Evolutionary conservation across 495 filamentous ascomycete species (phyloP).

Genomic region (Xylaria venustula): DNA sequence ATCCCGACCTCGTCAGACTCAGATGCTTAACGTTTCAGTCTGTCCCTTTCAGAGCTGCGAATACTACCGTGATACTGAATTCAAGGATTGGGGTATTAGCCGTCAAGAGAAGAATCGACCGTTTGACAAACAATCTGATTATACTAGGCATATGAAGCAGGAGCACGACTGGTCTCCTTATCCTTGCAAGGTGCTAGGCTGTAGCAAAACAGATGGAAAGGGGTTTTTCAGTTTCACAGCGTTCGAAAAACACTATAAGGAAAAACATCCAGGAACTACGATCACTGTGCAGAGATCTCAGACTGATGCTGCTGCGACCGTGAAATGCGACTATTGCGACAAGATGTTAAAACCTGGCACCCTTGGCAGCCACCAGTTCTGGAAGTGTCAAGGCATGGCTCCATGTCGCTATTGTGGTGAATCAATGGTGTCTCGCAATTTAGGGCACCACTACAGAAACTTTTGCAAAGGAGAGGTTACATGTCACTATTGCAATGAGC

Average conservation of each 20-base stretch:
- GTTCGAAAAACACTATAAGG: slow-evolving; percentile 21
- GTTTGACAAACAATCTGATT: slow-evolving; percentile 22
- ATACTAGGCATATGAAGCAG: slow-evolving; percentile 28
- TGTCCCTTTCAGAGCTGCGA: neutral
- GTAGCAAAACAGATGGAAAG: slow-evolving; percentile 25
- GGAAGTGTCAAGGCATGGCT: no score
- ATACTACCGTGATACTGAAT: neutral
- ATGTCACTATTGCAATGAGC: neutral
- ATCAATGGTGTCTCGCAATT: neutral
- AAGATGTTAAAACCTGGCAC: no score
- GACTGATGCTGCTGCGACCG: no score
- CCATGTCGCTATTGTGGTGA: neutral
- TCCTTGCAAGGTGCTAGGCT: slow-evolving; percentile 29
- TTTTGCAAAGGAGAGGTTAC: neutral
- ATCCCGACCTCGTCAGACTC: neutral
- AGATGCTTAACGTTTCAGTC: neutral
- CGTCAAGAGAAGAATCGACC: neutral
- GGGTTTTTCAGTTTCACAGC: slow-evolving; percentile 28
- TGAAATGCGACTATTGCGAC: neutral
- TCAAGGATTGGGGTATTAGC: neutral
- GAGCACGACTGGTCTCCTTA: slow-evolving; percentile 29
- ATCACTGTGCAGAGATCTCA: neutral
- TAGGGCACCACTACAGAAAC: neutral
- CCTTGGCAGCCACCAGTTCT: no score
- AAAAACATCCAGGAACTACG: neutral